Conservation (phyloP, 2,329 filamentous ascomycete genomes). For the Trichoderma semiorbis region DNA sequence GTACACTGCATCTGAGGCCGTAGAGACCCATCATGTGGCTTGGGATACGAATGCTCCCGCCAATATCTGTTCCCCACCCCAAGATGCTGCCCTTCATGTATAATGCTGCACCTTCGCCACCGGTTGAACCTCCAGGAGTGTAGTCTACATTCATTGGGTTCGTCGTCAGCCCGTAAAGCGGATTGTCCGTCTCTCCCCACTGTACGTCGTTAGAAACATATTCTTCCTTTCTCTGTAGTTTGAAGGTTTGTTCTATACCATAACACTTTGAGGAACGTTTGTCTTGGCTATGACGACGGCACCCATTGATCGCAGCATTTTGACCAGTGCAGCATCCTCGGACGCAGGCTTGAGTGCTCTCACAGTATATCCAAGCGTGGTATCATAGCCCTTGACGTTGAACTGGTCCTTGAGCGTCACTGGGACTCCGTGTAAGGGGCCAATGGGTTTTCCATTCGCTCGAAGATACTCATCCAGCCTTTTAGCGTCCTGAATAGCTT, state of each 20-base stretch:
- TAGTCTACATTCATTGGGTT: slow-evolving; percentile 24
- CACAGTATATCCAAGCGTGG: slow-evolving; percentile 56
- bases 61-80: slow-evolving; percentile 28
- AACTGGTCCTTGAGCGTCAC: slow-evolving; percentile 55
- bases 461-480: background rate
- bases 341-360: slow-evolving; percentile 46
- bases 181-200: slow-evolving; percentile 28
- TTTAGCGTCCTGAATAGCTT: background rate
- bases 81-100: slow-evolving; percentile 21
- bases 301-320: slow-evolving; percentile 46
- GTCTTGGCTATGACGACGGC: slow-evolving; percentile 53
- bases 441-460: background rate
- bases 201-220: background rate
- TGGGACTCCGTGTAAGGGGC: slow-evolving; percentile 25
- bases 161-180: slow-evolving; percentile 28
- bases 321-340: slow-evolving; percentile 47
- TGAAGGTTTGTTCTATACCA: background rate
- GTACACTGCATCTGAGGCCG: slow-evolving; percentile 25
- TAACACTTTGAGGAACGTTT: slow-evolving; percentile 26
- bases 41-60: slow-evolving; percentile 29
- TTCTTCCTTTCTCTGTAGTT: background rate
- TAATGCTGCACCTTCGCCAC: slow-evolving; percentile 25
- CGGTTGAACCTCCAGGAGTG: slow-evolving; percentile 28
- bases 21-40: slow-evolving; percentile 26
- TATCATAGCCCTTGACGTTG: slow-evolving; percentile 54